phyloP scores from a whole-genome alignment of 352 stramenopile species.

The Globisporangium uncinulatum region DNA sequence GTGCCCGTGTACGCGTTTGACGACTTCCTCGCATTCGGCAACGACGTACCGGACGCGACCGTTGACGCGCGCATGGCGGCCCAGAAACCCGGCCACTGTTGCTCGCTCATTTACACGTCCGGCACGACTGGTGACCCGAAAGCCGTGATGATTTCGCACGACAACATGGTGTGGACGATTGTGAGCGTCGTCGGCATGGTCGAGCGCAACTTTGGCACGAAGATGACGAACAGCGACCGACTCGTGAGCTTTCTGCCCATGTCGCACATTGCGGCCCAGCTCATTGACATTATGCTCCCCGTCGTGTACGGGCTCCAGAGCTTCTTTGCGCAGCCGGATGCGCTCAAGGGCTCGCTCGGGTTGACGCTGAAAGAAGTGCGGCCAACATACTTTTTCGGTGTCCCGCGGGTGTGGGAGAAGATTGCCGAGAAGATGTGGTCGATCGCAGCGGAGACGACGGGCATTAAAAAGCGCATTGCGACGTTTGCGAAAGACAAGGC shows the following conservation, averaged over 20 bases:
- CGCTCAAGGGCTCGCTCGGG: constrained; percentile 85
- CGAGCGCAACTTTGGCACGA: constrained; percentile 44
- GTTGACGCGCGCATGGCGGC: constrained; percentile 69
- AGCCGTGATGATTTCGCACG: constrained; percentile 95
- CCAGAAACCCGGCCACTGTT: constrained; percentile 84
- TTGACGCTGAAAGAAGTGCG: constrained; percentile 83
- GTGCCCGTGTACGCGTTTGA: constrained; percentile 78
- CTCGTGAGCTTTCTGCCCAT: constrained; percentile 88
- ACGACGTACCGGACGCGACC: constrained; percentile 50
- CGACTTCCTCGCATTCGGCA: constrained; percentile 74
- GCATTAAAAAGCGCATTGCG: constrained; percentile 90
- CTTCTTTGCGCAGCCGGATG: constrained; percentile 88
- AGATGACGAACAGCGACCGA: constrained; percentile 61
- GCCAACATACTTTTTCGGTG: constrained; percentile 88
- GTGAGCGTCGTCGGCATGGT: constrained; percentile 55
- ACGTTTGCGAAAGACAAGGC: constrained; percentile 88
- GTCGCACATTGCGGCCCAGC: constrained; percentile 84
- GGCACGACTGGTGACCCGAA: constrained; percentile 95
- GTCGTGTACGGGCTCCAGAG: constrained; percentile 57
- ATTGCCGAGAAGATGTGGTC: constrained; percentile 90
- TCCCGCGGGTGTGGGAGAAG: constrained; percentile 92
- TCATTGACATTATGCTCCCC: constrained; percentile 86
- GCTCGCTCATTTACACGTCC: constrained; percentile 93
- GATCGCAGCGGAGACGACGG: constrained; percentile 78
- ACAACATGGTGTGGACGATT: constrained; percentile 90